These are phyloP conservation scores for Dalbergia cochinchinensis DNA, from an alignment of 306 rosid species.

Conservation along the genomic window DNA sequence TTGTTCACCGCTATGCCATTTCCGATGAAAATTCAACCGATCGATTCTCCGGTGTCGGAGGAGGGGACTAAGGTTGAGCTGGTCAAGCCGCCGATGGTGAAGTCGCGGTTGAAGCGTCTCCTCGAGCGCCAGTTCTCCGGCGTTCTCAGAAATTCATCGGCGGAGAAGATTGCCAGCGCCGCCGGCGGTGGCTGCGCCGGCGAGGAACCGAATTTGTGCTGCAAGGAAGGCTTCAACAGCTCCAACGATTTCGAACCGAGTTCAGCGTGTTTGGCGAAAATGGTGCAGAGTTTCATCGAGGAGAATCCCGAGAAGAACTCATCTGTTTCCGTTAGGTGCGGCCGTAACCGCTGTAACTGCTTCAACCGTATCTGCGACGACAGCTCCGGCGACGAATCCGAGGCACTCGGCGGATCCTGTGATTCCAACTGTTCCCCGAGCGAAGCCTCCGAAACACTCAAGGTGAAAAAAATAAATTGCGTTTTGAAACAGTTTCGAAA, in stretches of 20 bases:
- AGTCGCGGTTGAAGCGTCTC: constrained; percentile 81
- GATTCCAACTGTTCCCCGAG: constrained; percentile 56
- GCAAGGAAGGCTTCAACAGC: constrained; percentile 51
- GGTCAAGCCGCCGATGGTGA: constrained; percentile 74
- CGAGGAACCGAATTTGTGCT: constrained; percentile 50
- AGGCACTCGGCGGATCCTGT: constrained; percentile 41
- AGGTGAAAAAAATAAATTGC: constrained; percentile 53
- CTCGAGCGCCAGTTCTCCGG: constrained; percentile 77
- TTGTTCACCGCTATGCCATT: constrained; percentile 53
- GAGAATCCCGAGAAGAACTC: constrained; percentile 71
- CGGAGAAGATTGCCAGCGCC: constrained; percentile 51
- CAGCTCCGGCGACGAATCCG: constrained; percentile 70
- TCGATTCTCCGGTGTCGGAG: constrained; percentile 59
- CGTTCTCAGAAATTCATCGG: constrained; percentile 58
- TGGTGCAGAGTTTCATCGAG: constrained; percentile 91
- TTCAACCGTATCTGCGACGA: constrained; percentile 66
- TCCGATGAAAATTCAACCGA: constrained; percentile 85
- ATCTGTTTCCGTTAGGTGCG: constrained; percentile 49
- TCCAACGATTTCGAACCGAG: constrained; percentile 72
- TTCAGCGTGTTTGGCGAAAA: constrained; percentile 74
- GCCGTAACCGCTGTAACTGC: constrained; percentile 78
- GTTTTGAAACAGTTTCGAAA: not conserved
- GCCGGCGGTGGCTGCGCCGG: constrained; percentile 29
- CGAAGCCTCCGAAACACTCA: constrained; percentile 73
- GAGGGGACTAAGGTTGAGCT: constrained; percentile 56